Base-by-base conservation (phyloP, 768 basidiomycete genomes). In the Auricularia heimuer region DNA sequence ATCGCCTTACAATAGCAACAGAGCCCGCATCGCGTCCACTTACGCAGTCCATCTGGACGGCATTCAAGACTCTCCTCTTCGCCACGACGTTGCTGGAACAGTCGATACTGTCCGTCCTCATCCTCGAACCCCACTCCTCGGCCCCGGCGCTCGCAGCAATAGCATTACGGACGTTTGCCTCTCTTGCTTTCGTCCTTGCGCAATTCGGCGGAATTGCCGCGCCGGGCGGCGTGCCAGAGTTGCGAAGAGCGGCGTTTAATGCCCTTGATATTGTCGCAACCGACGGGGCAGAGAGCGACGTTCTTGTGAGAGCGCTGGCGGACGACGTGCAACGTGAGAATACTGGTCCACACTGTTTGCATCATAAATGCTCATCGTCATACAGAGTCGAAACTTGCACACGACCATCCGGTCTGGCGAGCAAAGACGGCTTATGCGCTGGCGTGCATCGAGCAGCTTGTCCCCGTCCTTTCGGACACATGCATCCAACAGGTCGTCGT, bases 31-130 rank as follows among this genome's bases (percentile, higher is more conserved):
- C 81, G 0, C 80, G 76, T 36, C 77, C 79, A 33, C 66, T 83
- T 21, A 72, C 78, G 2, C 79, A 78, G n/a, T 74, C 78, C 33
- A 77, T 86, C 8, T 93, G 90, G 91, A 76, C 77, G 2, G 78
- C 82, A 33, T 79, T 91, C 70, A 93, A 92, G 74, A 89, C 86
- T 0, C 72, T 90, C 0, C 77, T 93, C n/a, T 93, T 93, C 73
- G 81, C 83, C 34, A 82, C 75, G 3, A 78, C 92, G 54, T 87
- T 91, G 85, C 73, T 92, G 24, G 75, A 83, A 3, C 87, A 91
- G 66, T 79, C 84, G 4, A 76, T 83, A 8, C 78, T 92, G 24
- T 80, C 81, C 7, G 74, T 83, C 1, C 74, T 83, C 3, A 74
- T 86, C 33, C 90, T 82, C 70, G 71, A 82, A 29, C 77, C 81